These are phyloP conservation scores for Nakazawaea wickerhamii DNA, from an alignment of 805 yeast species.

Conservation along the genomic window DNA sequence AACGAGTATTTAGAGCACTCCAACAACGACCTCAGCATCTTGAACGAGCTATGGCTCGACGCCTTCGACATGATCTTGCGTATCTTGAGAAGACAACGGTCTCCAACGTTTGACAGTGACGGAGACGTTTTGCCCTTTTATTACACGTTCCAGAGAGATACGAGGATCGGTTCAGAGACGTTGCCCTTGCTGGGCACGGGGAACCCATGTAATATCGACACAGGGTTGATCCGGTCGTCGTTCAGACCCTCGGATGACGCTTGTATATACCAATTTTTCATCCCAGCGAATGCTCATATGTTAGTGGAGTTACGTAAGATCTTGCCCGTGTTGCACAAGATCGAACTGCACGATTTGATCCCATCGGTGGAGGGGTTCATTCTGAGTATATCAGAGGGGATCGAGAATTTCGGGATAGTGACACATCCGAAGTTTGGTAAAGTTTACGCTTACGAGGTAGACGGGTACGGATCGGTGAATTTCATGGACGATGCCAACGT, in stretches of 20 bases:
- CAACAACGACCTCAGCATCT: conserved; percentile 40
- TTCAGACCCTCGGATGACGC: conserved; percentile 90
- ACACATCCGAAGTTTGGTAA: conserved; percentile 65
- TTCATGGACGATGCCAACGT: conserved; percentile 91
- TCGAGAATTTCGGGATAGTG: conserved; percentile 58
- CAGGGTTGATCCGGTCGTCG: conserved; percentile 75
- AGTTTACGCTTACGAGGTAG: conserved; percentile 85
- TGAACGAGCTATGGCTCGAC: conserved; percentile 46
- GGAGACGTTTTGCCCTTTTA: conserved; percentile 45
- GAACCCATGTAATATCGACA: conserved; percentile 68
- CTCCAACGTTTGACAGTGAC: conserved; percentile 50
- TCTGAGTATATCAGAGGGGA: conserved; percentile 43
- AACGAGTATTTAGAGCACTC: conserved; percentile 64
- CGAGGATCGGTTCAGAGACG: conserved; percentile 77
- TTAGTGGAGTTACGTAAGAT: conserved; percentile 51
- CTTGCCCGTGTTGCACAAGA: conserved; percentile 22
- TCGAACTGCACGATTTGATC: conserved; percentile 15
- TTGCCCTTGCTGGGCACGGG: conserved; percentile 75
- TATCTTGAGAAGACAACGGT: conserved; percentile 54
- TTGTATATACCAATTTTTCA: conserved; percentile 68
- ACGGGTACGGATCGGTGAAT: conserved; percentile 70
- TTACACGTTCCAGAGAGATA: conserved; percentile 69
- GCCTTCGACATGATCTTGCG: conserved; percentile 49
- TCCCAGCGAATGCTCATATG: conserved; percentile 83
- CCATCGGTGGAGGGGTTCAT: conserved; percentile 32